Percentiles rank a stretch among this genome's conserved stretches.
Conservation (phyloP, 306 rosid species). For the Citrullus colocynthis region DNA sequence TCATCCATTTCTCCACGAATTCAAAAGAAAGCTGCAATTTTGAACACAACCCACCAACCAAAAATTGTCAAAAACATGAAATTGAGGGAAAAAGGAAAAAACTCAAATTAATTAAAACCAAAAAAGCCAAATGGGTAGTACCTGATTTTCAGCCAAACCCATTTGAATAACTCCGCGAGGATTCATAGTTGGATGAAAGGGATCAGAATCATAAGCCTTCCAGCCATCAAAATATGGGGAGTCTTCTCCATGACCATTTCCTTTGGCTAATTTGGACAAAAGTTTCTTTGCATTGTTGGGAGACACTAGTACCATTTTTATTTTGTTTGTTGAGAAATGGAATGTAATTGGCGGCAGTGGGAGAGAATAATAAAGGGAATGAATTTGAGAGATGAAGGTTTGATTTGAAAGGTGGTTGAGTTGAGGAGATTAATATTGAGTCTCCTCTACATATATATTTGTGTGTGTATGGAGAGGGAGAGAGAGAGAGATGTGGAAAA, state of each 20-base stretch:
- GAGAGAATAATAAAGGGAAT: too few species aligned
- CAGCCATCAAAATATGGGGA: constrained; percentile 74
- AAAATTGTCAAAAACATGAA: not conserved
- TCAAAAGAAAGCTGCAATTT: constrained; percentile 43
- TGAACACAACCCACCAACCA: not conserved
- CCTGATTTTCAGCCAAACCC: constrained; percentile 91
- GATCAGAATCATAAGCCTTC: constrained; percentile 60
- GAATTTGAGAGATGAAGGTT: too few species aligned
- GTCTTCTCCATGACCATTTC: constrained; percentile 59
- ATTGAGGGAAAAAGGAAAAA: not conserved
- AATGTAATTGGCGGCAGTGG: too few species aligned
- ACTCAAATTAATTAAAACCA: too few species aligned
- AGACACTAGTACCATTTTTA: not conserved
- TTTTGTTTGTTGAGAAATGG: too few species aligned
- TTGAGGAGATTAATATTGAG: not conserved
- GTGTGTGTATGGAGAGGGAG: too few species aligned
- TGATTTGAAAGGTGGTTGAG: not conserved
- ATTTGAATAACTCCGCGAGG: constrained; percentile 71
- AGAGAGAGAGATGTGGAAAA: not conserved
- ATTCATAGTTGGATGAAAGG: constrained; percentile 47
- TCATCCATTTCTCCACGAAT: constrained; percentile 48
- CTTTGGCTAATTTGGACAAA: constrained; percentile 55
- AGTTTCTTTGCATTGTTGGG: constrained; percentile 21
- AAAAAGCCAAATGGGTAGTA: constrained; percentile 3
- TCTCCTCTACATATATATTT: not conserved